Evolutionary conservation across 2,329 filamentous ascomycete species (phyloP), one percentile per base, ranked within the genome.

Genomic region (Hypoxylon sp.): DNA sequence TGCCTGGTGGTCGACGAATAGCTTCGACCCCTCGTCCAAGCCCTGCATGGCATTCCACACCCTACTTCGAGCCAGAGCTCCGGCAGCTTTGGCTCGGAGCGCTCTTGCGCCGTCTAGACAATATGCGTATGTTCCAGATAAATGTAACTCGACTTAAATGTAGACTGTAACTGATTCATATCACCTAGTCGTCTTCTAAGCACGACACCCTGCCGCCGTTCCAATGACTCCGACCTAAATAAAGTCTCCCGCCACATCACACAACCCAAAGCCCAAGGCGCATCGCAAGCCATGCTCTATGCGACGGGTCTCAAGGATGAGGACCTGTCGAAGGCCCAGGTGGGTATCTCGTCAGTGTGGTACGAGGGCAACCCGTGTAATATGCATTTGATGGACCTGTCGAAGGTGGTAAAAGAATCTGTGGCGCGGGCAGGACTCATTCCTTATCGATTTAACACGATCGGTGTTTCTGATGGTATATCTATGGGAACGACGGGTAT

Each of bases 401-500:
- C 92, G 77, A 85, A 91, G 78, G 83, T 90, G 70, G 91, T 97
- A 70, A 83, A 81, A 75, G 79, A 87, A 72, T 88, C 85, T 12
- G 85, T 89, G 41, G 80, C 80, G 60, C 81, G 91, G 74, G 92
- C 94, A 29, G 92, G 93, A 21, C 85, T 99, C 67, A 86, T 97
- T 65, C 93, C 94, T 69, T 97, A 96, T 85, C 94, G 97, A 79
- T 99, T 99, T 88, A 99, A 99, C 85, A 99, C 96, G 65, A 93
- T 99, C 76, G 96, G 96, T 76, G 96, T 99, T 71, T 97, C 93
- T 70, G 96, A 99, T 79, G 96, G 89, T 63, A 99, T 99, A 74
- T 97, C 93, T 74, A 99, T 99, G 96, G 96, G 96, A 54, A 99
- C 96, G 50, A 92, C 90, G 34, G 96, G 96, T 74, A 99, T 99